These are phyloP conservation scores for Protea cynaroides DNA, from an alignment of 164 flowering plant species.

Conservation along the genomic window DNA sequence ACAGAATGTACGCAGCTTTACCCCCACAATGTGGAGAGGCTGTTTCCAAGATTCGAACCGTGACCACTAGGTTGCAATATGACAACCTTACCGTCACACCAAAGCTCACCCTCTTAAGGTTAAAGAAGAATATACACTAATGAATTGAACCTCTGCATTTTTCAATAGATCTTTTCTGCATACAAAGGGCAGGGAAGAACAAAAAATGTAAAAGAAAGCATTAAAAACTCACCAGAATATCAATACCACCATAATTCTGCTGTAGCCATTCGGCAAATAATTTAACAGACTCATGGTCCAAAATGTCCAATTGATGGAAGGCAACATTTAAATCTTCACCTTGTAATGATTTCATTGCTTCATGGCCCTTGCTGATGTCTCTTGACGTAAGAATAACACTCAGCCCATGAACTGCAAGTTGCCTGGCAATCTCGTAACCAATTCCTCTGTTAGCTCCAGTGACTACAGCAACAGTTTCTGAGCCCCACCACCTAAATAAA, in stretches of 20 bases:
- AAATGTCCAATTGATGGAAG: slow-evolving; percentile 69
- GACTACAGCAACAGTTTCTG: slow-evolving; percentile 81
- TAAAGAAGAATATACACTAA: no score
- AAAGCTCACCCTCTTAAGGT: no score
- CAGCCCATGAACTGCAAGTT: slow-evolving; percentile 70
- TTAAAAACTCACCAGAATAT: slow-evolving; percentile 54
- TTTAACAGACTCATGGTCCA: slow-evolving; percentile 44
- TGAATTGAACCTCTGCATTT: no score
- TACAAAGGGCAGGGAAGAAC: neutral
- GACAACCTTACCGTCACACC: no score
- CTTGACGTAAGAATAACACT: slow-evolving; percentile 73
- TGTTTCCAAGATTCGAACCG: no score
- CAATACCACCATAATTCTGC: slow-evolving; percentile 56
- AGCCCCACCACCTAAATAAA: slow-evolving; percentile 74
- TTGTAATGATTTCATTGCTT: slow-evolving; percentile 57
- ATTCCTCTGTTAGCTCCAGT: slow-evolving; percentile 94
- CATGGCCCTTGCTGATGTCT: slow-evolving; percentile 48
- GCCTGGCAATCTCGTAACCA: slow-evolving; percentile 85
- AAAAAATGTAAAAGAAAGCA: neutral
- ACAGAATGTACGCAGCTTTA: no score
- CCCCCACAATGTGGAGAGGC: no score
- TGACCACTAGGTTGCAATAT: no score
- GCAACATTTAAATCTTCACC: slow-evolving; percentile 60
- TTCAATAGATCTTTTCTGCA: neutral
- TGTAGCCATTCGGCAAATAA: slow-evolving; percentile 55